Evolutionary conservation across 345 rosid species (phyloP), one percentile per base, ranked within the genome.

Genomic region (Citrus unshiu): DNA sequence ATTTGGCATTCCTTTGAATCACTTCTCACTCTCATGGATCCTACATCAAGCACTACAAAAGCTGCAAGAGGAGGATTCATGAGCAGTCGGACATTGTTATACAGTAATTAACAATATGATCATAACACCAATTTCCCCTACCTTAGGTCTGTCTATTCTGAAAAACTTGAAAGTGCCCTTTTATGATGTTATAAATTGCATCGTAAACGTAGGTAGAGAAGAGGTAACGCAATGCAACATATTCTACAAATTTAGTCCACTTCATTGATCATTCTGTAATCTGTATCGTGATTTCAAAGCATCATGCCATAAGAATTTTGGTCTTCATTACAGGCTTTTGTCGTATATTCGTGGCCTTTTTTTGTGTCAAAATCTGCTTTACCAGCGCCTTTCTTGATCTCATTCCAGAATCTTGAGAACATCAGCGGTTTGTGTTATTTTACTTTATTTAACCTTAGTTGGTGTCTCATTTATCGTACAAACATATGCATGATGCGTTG

Each of bases 61-160:
- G 56, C 5, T 18, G 57, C 4, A 19, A 59, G 77, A 21, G 40
- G 57, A 39, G 84, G 80, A 49, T 85, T 63, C 62, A 35, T 74
- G 24, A 64, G 0, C 1, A 74, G 71, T 68, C 78, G 77, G 2
- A 37, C 69, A 24, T 37, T 65, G 73, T 82, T 79, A 35, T 63
- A 77, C 70, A 19, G 21, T 80, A 30, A 82, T 80, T 0, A 80
- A 82, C 22, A n/a, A 80, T 58, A 66, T 85, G 29, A 54, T 43
- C 43, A 27, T 74, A 51, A 74, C 80, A 21, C 73, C 70, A 6
- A 43, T 74, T 6, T 85, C 85, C 14, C 16, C 73, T 14, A 18
- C 67, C 22, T 64, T 40, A 19, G 58, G 63, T 22, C 7, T 79
- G 1, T 58, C 79, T 64, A 13, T 58, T 58, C 62, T 77, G 21